Conservation (phyloP, 2,329 filamentous ascomycete species). For the Lachnellula subtilissima region DNA sequence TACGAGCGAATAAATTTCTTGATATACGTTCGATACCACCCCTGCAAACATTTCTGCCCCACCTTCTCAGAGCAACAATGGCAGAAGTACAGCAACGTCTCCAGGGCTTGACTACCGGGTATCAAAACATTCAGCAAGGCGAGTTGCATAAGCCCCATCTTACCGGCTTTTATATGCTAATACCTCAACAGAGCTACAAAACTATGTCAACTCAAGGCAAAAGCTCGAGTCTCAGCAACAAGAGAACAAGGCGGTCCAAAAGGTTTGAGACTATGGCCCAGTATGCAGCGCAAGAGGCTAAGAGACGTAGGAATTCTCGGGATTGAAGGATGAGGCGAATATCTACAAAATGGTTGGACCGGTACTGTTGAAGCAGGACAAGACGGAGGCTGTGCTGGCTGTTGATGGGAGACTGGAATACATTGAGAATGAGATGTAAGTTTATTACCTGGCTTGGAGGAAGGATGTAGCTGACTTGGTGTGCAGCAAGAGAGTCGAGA, state of each 20-base stretch:
- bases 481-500: constrained; percentile 59
- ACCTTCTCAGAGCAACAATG: constrained; percentile 42
- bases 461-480: constrained; percentile 7
- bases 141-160: not conserved
- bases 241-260: constrained; percentile 84
- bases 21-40: not conserved
- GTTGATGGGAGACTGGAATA: constrained; percentile 89
- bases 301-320: constrained; percentile 67
- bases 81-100: constrained; percentile 70
- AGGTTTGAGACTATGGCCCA: constrained; percentile 44
- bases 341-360: constrained; percentile 97
- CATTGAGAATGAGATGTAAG: constrained; percentile 89
- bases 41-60: not conserved
- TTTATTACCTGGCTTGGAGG: not conserved
- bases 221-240: constrained; percentile 91
- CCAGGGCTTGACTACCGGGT: constrained; percentile 81
- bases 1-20: not conserved
- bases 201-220: constrained; percentile 71
- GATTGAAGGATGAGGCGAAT: constrained; percentile 72
- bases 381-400: constrained; percentile 80
- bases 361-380: constrained; percentile 91
- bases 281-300: constrained; percentile 4
- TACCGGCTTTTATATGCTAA: constrained; percentile 1
- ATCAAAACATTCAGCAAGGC: constrained; percentile 82
- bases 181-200: constrained; percentile 64